phyloP scores from a whole-genome alignment of 108 stramenopile species.

The Cyclostephanos invisitatus region DNA sequence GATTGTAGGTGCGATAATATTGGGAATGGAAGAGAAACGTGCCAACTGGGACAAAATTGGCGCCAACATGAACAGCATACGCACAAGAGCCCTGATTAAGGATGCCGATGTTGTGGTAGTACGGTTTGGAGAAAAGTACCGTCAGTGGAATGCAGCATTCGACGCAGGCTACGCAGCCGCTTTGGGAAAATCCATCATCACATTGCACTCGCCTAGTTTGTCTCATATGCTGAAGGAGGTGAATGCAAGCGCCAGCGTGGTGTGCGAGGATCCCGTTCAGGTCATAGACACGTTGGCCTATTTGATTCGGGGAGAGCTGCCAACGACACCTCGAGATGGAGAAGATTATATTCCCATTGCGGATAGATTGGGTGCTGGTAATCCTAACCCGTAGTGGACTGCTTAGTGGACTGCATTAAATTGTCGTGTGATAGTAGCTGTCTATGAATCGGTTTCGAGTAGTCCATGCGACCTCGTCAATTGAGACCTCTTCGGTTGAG shows the following conservation, averaged over 20 bases:
- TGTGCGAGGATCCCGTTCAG: conserved; percentile 77
- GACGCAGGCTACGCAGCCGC: conserved; percentile 87
- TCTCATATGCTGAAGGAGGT: conserved; percentile 93
- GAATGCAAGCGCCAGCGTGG: conserved; percentile 71
- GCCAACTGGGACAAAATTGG: conserved; percentile 84
- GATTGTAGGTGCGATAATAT: conserved; percentile 61
- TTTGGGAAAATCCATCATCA: conserved; percentile 74
- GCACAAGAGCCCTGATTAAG: conserved; percentile 70
- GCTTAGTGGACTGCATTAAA: not conserved
- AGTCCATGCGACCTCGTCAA: not conserved
- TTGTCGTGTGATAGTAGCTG: too few relatives aligned
- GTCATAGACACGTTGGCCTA: conserved; percentile 86
- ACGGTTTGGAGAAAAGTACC: conserved; percentile 86
- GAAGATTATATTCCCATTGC: conserved; percentile 75
- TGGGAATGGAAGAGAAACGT: conserved; percentile 82
- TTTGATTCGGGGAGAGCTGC: conserved; percentile 76
- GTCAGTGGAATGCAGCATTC: conserved; percentile 91
- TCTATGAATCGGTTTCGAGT: not conserved
- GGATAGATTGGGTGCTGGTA: conserved; percentile 82
- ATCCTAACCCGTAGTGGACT: conserved; percentile 72
- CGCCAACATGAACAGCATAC: conserved; percentile 80
- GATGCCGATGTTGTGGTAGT: conserved; percentile 88
- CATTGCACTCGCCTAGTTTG: conserved; percentile 76
- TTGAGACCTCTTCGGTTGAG: too few relatives aligned
- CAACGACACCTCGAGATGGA: conserved; percentile 69